Conservation (phyloP, 495 filamentous ascomycete genomes). For the Ramalina intermedia region DNA sequence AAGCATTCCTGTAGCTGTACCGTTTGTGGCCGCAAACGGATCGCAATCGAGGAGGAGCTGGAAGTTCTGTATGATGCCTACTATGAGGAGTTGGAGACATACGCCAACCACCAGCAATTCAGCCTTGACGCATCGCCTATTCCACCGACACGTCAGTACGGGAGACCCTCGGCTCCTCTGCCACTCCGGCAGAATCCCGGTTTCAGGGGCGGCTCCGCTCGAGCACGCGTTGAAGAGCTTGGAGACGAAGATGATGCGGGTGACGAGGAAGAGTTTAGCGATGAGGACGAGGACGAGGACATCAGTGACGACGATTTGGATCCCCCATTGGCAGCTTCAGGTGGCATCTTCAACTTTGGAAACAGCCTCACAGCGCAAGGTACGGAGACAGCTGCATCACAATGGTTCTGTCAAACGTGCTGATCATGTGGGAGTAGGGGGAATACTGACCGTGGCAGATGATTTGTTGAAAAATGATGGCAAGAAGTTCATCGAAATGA, state of each 20-base stretch:
- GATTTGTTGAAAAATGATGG: slow-evolving; percentile 97
- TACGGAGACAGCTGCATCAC: slow-evolving; percentile 29
- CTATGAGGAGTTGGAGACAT: slow-evolving; percentile 95
- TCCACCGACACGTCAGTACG: slow-evolving; percentile 45
- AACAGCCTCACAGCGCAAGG: slow-evolving; percentile 95
- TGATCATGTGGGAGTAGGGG: slow-evolving; percentile 47
- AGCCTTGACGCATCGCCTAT: slow-evolving; percentile 34
- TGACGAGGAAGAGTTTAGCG: slow-evolving; percentile 37
- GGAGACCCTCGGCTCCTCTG: slow-evolving; percentile 35
- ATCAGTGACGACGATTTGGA: slow-evolving; percentile 40
- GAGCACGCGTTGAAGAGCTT: slow-evolving; percentile 44
- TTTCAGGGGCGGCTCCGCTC: slow-evolving; percentile 17
- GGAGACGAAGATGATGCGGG: slow-evolving; percentile 53
- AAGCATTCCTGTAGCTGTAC: slow-evolving; percentile 98
- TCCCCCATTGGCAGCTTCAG: slow-evolving; percentile 35
- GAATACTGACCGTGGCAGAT: slow-evolving; percentile 96
- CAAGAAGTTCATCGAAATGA: slow-evolving; percentile 99
- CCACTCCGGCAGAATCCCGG: slow-evolving; percentile 31
- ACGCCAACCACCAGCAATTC: slow-evolving; percentile 78
- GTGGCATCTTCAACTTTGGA: slow-evolving; percentile 93
- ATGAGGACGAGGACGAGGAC: slow-evolving; percentile 42
- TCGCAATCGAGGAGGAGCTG: slow-evolving; percentile 94
- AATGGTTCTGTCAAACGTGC: slow-evolving; percentile 21
- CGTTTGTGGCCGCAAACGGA: slow-evolving; percentile 90
- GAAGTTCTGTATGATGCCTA: slow-evolving; percentile 99